phyloP scores from a whole-genome alignment of 2,329 filamentous ascomycete genomes.

The Trichoderma harzianum region DNA sequence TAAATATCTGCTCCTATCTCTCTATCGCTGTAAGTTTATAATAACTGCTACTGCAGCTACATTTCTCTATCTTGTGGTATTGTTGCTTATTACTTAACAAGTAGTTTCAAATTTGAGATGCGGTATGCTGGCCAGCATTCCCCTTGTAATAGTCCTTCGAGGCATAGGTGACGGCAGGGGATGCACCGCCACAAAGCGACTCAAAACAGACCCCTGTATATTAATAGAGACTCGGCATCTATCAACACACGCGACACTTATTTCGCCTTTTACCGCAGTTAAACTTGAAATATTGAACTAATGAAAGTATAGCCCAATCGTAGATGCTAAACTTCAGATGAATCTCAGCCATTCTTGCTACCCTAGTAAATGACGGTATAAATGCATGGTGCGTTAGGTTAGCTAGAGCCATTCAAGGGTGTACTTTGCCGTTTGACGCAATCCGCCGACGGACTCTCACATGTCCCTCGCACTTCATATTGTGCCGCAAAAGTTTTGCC shows the following conservation, averaged over 20 bases:
- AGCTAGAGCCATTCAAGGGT: neutral
- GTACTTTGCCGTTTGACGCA: neutral
- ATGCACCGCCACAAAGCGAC: neutral
- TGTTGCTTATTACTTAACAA: no score
- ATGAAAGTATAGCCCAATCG: neutral
- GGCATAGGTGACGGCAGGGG: no score
- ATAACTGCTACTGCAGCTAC: no score
- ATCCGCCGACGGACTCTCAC: neutral
- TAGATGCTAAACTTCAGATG: neutral
- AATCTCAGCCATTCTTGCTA: neutral
- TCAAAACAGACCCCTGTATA: neutral
- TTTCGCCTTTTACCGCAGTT: neutral
- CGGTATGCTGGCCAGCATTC: no score
- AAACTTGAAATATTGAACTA: neutral
- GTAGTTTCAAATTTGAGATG: no score
- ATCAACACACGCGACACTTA: neutral
- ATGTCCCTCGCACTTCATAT: neutral
- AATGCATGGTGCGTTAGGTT: neutral
- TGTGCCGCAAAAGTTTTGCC: neutral
- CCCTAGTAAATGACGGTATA: neutral
- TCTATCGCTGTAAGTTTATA: no score
- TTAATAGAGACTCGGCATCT: neutral
- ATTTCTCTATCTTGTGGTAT: no score
- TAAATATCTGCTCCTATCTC: no score
- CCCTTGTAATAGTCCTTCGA: no score